Evolutionary conservation across 148 eudicot genomes (phyloP), one percentile per base, ranked within the genome.

Genomic region (Diospyros lotus): DNA sequence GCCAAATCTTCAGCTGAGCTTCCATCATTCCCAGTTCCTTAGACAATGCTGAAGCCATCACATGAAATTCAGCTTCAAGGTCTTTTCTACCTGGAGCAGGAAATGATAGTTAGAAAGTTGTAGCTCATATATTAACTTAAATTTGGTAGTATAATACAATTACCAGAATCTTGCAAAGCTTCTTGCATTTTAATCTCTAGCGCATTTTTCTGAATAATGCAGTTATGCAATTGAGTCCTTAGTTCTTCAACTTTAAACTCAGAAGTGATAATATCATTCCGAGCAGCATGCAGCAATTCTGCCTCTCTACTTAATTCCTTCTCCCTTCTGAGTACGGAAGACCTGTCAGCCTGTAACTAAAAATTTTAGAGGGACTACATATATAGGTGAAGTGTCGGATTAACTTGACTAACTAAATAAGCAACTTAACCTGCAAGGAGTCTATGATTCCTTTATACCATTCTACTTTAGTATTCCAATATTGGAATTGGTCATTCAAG

Each of bases 1-100:
- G 84, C 97, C 98, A 95, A 71, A 89, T 87, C 78, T 87, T 89
- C 80, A 95, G 70, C 84, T 90, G 98, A 53, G 90, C 84, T 80
- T 92, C 92, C 91, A 92, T 92, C 92, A 95, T 88, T 74, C 79
- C 85, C 85, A 89, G 85, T 85, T 95, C 98, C 87, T 89, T 95
- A 6, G 96, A 87, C 76, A 95, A 84, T 72, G 98, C 93, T 38
- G 91, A 86, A 41, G 90, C 83, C 98, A 95, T 92, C 54, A 92
- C 89, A 62, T 83, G 88, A 68, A 95, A 95, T 83, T 95, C 98
- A 45, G 86, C 85, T 84, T 90, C 90, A 68, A 92, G 81, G 81
- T 95, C 98, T 68, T 89, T 84, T 68, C 92, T 86, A 75, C 96
- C 98, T 95, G 88, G 48, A 77, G 55, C 41, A 76, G 40, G 4